These are phyloP conservation scores for Sarcodon sp. DNA, from an alignment of 768 basidiomycete genomes.

Conservation along the genomic window DNA sequence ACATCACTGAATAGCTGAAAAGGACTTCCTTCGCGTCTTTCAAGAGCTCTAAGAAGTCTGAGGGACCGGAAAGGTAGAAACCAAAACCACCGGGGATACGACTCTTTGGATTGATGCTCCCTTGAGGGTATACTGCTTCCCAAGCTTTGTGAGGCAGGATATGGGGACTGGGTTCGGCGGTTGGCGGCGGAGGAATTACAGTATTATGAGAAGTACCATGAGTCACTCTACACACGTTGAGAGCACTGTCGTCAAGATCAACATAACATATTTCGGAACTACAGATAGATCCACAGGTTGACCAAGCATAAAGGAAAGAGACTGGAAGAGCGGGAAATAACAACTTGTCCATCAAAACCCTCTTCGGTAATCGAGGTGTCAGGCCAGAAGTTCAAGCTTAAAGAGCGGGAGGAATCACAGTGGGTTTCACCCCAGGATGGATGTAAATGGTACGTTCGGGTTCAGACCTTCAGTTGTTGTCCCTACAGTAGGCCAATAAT, in stretches of 20 bases:
- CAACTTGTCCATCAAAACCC: too few species aligned
- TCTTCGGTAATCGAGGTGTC: too few species aligned
- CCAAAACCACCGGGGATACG: constrained; percentile 50
- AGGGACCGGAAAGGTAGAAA: constrained; percentile 52
- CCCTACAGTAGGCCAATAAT: too few species aligned
- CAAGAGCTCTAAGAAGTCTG: constrained; percentile 24
- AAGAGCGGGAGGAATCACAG: too few species aligned
- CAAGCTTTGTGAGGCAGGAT: constrained; percentile 23
- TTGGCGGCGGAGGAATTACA: constrained; percentile 12
- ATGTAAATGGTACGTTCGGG: too few species aligned
- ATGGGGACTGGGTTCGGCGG: constrained; percentile 10
- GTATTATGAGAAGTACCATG: constrained; percentile 20
- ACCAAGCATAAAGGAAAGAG: too few species aligned
- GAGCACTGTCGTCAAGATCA: constrained; percentile 19
- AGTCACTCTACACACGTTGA: constrained; percentile 37
- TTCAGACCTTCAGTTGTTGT: too few species aligned
- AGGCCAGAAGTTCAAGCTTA: too few species aligned
- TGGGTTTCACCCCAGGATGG: too few species aligned
- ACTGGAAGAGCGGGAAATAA: too few species aligned
- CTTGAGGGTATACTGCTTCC: constrained; percentile 49
- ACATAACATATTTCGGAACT: too few species aligned
- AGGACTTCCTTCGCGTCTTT: constrained; percentile 34
- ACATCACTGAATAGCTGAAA: constrained; percentile 55
- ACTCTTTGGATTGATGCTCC: constrained; percentile 45
- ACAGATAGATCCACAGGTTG: too few species aligned